Evolutionary conservation across 768 basidiomycete species (phyloP).

Genomic region (Cystofilobasidium capitatum): DNA sequence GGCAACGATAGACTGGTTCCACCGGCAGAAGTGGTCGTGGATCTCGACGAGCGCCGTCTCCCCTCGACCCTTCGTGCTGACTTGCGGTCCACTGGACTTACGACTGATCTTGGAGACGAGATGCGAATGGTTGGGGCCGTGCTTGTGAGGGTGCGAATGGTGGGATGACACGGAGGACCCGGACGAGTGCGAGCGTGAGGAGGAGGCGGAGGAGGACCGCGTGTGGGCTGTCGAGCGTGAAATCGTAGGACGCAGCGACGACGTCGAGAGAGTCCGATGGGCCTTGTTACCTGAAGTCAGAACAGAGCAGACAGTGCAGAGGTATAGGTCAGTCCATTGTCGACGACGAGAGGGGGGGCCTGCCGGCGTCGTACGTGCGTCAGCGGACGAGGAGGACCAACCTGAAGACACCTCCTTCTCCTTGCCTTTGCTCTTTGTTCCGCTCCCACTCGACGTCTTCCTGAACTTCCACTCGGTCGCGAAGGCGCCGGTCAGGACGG

Average conservation of each 20-base stretch:
- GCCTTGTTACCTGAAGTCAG: too few relatives aligned
- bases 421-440: not conserved
- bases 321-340: too few relatives aligned
- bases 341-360: too few relatives aligned
- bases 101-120: not conserved
- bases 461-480: constrained; percentile 15
- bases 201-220: not conserved
- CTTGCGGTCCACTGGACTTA: not conserved
- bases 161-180: not conserved
- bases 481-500: constrained; percentile 17
- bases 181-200: not conserved
- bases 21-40: constrained; percentile 55
- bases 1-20: constrained; percentile 53
- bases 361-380: too few relatives aligned
- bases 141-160: not conserved
- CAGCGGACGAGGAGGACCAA: too few relatives aligned
- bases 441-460: not conserved
- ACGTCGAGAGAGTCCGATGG: too few relatives aligned
- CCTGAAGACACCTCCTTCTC: not conserved
- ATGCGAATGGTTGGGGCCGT: not conserved
- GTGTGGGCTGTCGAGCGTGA: not conserved
- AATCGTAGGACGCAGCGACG: not conserved
- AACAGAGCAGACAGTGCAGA: too few relatives aligned
- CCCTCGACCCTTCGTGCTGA: constrained; percentile 40
- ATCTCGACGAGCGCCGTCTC: constrained; percentile 54